Evolutionary conservation across 192 early-diverging fungal species (phyloP), one percentile per base, ranked within the genome.

Genomic region (Entrophospora sp.): DNA sequence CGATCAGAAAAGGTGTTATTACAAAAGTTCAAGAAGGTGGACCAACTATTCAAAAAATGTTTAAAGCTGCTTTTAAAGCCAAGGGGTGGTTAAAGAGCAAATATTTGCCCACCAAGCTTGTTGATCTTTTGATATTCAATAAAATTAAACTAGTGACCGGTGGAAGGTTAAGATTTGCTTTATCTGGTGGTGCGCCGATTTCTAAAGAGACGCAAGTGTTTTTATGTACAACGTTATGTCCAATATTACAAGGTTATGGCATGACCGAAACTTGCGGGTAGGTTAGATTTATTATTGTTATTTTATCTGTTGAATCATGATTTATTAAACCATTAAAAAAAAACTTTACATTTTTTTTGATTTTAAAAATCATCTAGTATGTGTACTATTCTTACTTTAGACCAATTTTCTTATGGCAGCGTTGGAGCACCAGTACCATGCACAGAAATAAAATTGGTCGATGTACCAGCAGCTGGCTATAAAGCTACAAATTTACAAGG

Each of bases 171-270:
- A 81, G 87, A 67, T 82, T 87, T 57, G 89, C 86, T 2, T 70
- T 94, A 38, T 85, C 86, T 9, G 93, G 92, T 72, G 93, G 95
- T 64, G 95, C 95, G 14, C 90, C 89, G 43, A 81, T 97, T 67
- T 89, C 88, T 37, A 20, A 71, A 35, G 88, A 91, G 43, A 95
- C 91, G 36, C 92, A 95, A 67, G 76, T 83, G 53, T 93, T 94
- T 62, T 76, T 97, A 45, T 79, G 83, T 4, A 82, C 84, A 22
- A 73, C 81, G 6, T 67, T 95, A 48, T 91, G 88, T 72, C 83
- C 88, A 18, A 79, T 93, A 61, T 69, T 95, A 35, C 85, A 89
- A 59, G 95, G 93, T 10, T 94, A 91, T 77, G 93, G 90, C 36
- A 81, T 89, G 81, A 85, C 89, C 62, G 90, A 94, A 76, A 87